Percentiles rank a stretch among this genome's conserved stretches.
phyloP scores from a whole-genome alignment of 805 yeast species.

The Jamesozyma lodderae region DNA sequence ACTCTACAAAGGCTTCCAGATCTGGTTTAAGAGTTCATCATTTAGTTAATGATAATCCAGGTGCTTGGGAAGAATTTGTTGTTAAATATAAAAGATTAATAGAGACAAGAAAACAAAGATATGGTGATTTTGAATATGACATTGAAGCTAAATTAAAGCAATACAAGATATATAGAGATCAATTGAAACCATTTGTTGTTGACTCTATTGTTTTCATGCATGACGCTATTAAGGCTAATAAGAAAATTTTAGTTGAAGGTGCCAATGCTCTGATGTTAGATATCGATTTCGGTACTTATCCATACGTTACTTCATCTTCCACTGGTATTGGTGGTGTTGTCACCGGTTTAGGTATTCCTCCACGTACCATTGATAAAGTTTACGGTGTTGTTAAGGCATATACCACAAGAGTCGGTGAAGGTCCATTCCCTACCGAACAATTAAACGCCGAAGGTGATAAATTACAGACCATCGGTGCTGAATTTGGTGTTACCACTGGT shows the following conservation, averaged over 20 bases:
- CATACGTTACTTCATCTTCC: constrained; percentile 89
- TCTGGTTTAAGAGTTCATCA: constrained; percentile 97
- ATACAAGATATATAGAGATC: constrained; percentile 65
- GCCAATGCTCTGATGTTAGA: constrained; percentile 98
- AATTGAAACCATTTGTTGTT: constrained; percentile 81
- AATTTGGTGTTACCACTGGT: constrained; percentile 96
- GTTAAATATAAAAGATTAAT: constrained; percentile 66
- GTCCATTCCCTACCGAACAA: constrained; percentile 98
- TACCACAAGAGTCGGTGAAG: constrained; percentile 98
- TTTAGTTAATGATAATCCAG: constrained; percentile 79
- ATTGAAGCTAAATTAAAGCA: constrained; percentile 67
- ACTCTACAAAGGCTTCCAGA: constrained; percentile 92
- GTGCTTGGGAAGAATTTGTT: constrained; percentile 89
- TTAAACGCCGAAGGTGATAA: constrained; percentile 78
- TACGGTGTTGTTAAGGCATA: constrained; percentile 98
- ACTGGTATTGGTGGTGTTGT: constrained; percentile 97
- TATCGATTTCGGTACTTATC: constrained; percentile 95
- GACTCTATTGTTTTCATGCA: constrained; percentile 85
- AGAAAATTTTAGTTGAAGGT: constrained; percentile 91
- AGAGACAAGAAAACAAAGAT: constrained; percentile 76
- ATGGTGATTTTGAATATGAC: constrained; percentile 88
- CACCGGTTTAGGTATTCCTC: constrained; percentile 96
- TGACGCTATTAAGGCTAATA: constrained; percentile 62
- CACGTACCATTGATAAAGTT: constrained; percentile 64
- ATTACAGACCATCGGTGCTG: constrained; percentile 87